Percentiles rank a stretch among this genome's conserved stretches.
Conservation (phyloP, 2,329 filamentous ascomycete species). For the Colletotrichum abscissum region DNA sequence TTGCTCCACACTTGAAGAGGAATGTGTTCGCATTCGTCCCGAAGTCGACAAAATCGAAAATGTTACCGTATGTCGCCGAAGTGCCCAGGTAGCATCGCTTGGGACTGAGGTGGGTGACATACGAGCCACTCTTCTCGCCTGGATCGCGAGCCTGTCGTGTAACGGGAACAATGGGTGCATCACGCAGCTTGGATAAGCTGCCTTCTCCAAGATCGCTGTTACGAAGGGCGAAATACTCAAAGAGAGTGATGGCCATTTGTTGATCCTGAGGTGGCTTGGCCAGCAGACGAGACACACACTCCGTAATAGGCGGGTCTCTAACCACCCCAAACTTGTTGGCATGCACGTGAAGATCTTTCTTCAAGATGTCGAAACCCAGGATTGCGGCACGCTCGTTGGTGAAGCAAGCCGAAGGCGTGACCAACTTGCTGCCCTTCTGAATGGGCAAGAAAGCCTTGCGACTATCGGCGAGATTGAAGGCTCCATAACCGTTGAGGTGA, state of each 20-base stretch:
- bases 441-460: conserved; percentile 77
- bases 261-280: conserved; percentile 76
- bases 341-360: conserved; percentile 80
- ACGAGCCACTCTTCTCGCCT: conserved; percentile 31
- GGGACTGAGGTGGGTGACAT: conserved; percentile 71
- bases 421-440: conserved; percentile 73
- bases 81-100: conserved; percentile 83
- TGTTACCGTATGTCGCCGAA: conserved; percentile 78
- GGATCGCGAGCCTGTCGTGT: conserved; percentile 40
- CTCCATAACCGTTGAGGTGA: conserved; percentile 79
- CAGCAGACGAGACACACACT: conserved; percentile 80
- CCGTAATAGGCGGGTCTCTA: conserved; percentile 81
- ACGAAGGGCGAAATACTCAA: conserved; percentile 85
- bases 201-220: conserved; percentile 77
- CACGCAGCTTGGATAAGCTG: conserved; percentile 69
- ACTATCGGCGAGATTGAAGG: conserved; percentile 68
- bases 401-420: conserved; percentile 82
- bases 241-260: conserved; percentile 76
- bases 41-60: conserved; percentile 98
- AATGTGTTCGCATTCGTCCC: conserved; percentile 89
- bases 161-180: conserved; percentile 80
- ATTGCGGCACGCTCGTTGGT: conserved; percentile 81
- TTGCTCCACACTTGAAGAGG: conserved; percentile 87
- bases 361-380: conserved; percentile 84
- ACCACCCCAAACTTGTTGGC: conserved; percentile 81